Conservation (phyloP, 495 filamentous ascomycete genomes). For the Entonaema liquescens region DNA sequence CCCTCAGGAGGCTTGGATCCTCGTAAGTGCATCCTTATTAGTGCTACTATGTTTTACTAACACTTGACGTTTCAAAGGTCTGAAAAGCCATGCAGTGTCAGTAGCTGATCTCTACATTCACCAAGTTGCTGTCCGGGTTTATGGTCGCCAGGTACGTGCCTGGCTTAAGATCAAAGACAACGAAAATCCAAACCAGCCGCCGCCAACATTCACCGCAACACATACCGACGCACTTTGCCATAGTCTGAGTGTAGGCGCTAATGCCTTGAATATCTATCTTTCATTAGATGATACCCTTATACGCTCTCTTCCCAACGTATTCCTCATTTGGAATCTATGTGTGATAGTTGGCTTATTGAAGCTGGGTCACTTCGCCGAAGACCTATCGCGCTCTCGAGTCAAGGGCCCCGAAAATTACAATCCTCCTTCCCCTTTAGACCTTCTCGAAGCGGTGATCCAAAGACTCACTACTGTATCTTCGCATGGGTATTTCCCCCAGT, state of each 20-base stretch:
- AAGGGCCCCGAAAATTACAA: neutral
- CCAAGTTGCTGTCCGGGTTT: conserved; percentile 26
- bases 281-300: conserved; percentile 18
- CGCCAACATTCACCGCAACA: conserved; percentile 11
- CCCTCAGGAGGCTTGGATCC: conserved; percentile 14
- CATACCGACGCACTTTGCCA: conserved; percentile 30
- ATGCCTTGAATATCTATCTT: conserved; percentile 23
- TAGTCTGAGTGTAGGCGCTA: conserved; percentile 19
- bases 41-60: neutral
- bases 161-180: conserved; percentile 7
- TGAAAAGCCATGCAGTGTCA: conserved; percentile 15
- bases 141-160: conserved; percentile 7
- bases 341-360: conserved; percentile 25
- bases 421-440: conserved; percentile 3
- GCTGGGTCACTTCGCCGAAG: conserved; percentile 21
- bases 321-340: conserved; percentile 31
- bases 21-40: conserved; percentile 9
- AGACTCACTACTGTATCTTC: conserved; percentile 20
- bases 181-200: neutral
- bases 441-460: conserved; percentile 26
- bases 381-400: conserved; percentile 1
- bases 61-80: neutral
- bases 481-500: conserved; percentile 34
- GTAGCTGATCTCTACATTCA: conserved; percentile 36
- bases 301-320: conserved; percentile 33